Base-by-base conservation (phyloP, 768 basidiomycete species). In the Agrocybe pediades region DNA sequence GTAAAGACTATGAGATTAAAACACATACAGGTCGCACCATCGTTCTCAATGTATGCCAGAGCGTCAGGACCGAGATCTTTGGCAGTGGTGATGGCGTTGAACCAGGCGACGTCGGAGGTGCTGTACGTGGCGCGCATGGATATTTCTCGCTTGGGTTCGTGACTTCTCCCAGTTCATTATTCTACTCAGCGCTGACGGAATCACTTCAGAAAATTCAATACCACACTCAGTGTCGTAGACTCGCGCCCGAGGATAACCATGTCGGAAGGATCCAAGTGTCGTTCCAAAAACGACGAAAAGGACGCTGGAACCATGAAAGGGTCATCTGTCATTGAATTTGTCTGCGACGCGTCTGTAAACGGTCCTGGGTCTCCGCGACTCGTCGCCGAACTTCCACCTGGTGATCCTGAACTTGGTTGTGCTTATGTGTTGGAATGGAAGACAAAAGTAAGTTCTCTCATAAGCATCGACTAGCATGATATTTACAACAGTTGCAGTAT, bases 361-460 rank as follows among this genome's bases (percentile, higher is more conserved):
- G 78, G 80, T 6, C 68, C 71, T 46, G 88, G 88, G 59, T 64
- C 56, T 58, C 78, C 80, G 9, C 64, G 72, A 16, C 75, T 95
- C 3, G 68, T 92, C 2, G 85, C 82, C 1, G 84, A 88, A 45
- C 80, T 92, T 20, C 89, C 89, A 4, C 82, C 84, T 7, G 72
- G 73, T 8, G 79, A 82, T 15, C 84, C 87, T 27, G 80, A 86
- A 8, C 64, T 64, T 23, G 83, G 83, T n/a, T 95, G 93, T 66
- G 80, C 84, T 11, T 94, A 86, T 65, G 81, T 88, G 53, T 70
- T 95, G 33, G 91, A 95, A 72, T 95, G 93, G 93, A 75, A 79
- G 51, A 93, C 89, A 4, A 84, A 84, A 60, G 92, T 93, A 59
- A 62, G 82, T 68, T 25, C 29, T 46, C 17, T 46, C 51, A 44